These are phyloP conservation scores for Suzukiozyma palmioleophila DNA, from an alignment of 1,139 yeast genomes.

Conservation along the genomic window DNA sequence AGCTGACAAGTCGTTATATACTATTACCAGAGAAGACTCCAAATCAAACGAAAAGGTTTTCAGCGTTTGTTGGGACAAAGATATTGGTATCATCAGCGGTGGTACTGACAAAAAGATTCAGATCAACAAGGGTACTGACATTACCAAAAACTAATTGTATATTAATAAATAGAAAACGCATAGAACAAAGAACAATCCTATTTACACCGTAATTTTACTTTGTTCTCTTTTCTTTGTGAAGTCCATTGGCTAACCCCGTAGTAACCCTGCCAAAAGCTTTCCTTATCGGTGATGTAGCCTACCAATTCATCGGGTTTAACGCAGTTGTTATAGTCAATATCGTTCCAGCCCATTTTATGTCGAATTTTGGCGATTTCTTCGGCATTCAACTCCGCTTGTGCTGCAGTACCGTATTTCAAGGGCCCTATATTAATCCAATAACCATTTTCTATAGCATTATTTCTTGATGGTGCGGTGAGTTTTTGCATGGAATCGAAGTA, in stretches of 20 bases:
- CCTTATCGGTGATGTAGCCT: constrained; percentile 57
- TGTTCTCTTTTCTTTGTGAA: constrained; percentile 22
- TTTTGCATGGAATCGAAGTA: constrained; percentile 61
- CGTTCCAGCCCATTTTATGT: constrained; percentile 59
- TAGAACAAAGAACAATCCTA: background rate
- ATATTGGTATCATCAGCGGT: constrained; percentile 83
- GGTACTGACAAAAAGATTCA: constrained; percentile 93
- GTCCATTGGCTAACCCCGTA: constrained; percentile 60
- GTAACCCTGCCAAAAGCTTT: constrained; percentile 73
- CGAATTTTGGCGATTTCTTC: constrained; percentile 59
- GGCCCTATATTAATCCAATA: constrained; percentile 88
- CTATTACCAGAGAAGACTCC: constrained; percentile 66
- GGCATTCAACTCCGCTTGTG: constrained; percentile 66
- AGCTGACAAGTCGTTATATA: constrained; percentile 78
- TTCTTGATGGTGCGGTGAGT: constrained; percentile 37
- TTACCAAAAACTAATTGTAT: constrained; percentile 20
- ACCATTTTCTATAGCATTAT: constrained; percentile 30
- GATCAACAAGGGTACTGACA: constrained; percentile 59
- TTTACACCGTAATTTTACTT: background rate
- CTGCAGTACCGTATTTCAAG: constrained; percentile 82
- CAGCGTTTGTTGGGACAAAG: constrained; percentile 79
- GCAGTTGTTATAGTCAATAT: constrained; percentile 35
- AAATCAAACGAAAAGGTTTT: constrained; percentile 61
- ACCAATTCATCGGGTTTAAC: constrained; percentile 30
- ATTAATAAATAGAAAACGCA: constrained; percentile 2